These are phyloP conservation scores for Leonotis leonurus DNA, from an alignment of 257 asterid species.

Conservation along the genomic window DNA sequence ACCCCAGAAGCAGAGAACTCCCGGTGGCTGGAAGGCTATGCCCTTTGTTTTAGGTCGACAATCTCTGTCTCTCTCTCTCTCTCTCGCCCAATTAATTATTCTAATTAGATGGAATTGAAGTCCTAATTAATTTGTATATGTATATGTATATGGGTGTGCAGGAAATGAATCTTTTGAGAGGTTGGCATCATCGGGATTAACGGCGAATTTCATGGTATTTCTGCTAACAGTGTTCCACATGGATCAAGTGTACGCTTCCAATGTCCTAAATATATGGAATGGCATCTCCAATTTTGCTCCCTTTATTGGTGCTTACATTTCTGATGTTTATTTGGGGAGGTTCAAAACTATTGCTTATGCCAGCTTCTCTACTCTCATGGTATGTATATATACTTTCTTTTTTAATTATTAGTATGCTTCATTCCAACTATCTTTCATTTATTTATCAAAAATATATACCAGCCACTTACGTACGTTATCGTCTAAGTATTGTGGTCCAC, in stretches of 20 bases:
- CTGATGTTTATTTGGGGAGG: conserved; percentile 60
- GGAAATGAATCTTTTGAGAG: conserved; percentile 89
- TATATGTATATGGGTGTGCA: conserved; percentile 22
- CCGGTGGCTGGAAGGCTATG: conserved; percentile 80
- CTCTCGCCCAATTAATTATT: neutral
- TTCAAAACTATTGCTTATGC: conserved; percentile 58
- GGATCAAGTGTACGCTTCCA: conserved; percentile 74
- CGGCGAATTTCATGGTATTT: conserved; percentile 65
- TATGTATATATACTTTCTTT: conserved; percentile 1
- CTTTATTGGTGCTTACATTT: conserved; percentile 57
- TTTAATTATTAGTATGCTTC: no score
- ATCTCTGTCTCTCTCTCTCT: conserved; percentile 5
- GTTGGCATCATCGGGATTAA: conserved; percentile 52
- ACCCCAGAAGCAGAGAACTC: conserved; percentile 17
- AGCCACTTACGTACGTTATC: no score
- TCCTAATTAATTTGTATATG: no score
- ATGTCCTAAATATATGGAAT: conserved; percentile 52
- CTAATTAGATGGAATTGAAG: no score
- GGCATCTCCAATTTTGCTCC: conserved; percentile 58
- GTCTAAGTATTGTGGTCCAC: no score
- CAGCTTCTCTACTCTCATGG: conserved; percentile 42
- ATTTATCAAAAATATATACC: no score
- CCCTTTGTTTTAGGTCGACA: conserved; percentile 57
- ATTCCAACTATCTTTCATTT: no score
- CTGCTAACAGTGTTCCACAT: conserved; percentile 51